Evolutionary conservation across 2,329 filamentous ascomycete genomes (phyloP).

Genomic region (Fusarium annulatum): DNA sequence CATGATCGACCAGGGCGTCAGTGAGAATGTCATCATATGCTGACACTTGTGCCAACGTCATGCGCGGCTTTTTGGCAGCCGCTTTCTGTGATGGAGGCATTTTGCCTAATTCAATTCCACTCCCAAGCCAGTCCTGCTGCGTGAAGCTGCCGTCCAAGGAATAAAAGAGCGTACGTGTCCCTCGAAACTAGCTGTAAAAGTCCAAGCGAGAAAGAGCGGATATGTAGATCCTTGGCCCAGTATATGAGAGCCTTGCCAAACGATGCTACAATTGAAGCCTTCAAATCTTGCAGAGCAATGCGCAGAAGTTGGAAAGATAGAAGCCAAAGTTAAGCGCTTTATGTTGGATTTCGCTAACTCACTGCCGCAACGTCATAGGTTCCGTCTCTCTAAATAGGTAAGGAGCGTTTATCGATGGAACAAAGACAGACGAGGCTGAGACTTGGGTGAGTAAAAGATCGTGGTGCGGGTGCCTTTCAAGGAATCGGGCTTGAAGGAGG

Average conservation of each 20-base stretch:
- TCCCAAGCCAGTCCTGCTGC: neutral
- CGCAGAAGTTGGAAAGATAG: constrained; percentile 12
- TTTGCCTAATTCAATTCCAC: constrained; percentile 1
- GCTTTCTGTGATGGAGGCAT: constrained; percentile 54
- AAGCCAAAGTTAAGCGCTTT: constrained; percentile 21
- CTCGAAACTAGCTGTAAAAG: constrained; percentile 21
- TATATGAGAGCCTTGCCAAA: neutral
- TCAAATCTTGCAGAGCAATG: neutral
- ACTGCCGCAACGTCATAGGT: constrained; percentile 44
- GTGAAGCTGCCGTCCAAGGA: constrained; percentile 3
- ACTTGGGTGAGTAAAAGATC: constrained; percentile 17
- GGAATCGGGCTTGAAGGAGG: constrained; percentile 38
- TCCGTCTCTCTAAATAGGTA: constrained; percentile 10
- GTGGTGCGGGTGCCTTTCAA: constrained; percentile 25
- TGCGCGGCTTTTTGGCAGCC: constrained; percentile 70
- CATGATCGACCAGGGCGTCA: constrained; percentile 93
- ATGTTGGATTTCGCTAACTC: constrained; percentile 38
- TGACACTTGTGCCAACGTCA: constrained; percentile 88
- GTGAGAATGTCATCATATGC: constrained; percentile 96
- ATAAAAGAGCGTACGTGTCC: constrained; percentile 41
- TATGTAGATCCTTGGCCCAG: constrained; percentile 14
- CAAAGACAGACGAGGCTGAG: constrained; percentile 29
- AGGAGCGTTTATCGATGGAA: constrained; percentile 25
- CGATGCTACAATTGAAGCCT: neutral
- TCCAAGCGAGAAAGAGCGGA: constrained; percentile 28